phyloP scores from a whole-genome alignment of 345 rosid species.

The Litchi chinensis region DNA sequence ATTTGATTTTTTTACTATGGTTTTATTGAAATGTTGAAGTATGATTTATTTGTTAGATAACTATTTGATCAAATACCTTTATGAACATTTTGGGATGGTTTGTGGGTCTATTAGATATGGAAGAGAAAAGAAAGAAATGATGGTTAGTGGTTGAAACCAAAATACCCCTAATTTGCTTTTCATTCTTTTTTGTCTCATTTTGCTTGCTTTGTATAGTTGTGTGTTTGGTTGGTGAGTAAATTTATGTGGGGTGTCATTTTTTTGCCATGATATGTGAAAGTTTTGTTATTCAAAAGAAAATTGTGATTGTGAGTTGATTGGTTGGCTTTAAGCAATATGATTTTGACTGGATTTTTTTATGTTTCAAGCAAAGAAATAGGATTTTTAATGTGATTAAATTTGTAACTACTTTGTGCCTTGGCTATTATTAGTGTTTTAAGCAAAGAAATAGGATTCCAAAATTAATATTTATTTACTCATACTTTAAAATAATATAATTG shows the following conservation, averaged over 20 bases:
- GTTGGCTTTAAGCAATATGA: background rate
- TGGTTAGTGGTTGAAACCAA: background rate
- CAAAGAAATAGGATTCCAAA: no score
- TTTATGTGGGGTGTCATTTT: background rate
- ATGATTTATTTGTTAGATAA: no score
- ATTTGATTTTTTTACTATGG: no score
- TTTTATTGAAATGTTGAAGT: no score
- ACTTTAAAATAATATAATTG: no score
- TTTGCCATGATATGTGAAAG: background rate
- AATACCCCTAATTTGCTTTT: background rate
- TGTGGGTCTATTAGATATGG: no score
- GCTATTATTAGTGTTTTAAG: background rate
- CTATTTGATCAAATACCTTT: no score
- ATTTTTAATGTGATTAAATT: background rate
- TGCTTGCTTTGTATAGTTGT: background rate
- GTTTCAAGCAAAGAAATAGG: background rate
- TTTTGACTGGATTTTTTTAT: background rate
- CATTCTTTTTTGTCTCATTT: background rate
- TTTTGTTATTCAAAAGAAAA: background rate
- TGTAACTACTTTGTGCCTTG: background rate
- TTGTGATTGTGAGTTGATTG: constrained; percentile 1
- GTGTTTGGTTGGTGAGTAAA: background rate
- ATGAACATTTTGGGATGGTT: no score
- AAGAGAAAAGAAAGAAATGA: no score
- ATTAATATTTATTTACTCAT: no score